Base-by-base conservation (phyloP, 202 grass and related monocot genomes). In the Panicum virgatum region DNA sequence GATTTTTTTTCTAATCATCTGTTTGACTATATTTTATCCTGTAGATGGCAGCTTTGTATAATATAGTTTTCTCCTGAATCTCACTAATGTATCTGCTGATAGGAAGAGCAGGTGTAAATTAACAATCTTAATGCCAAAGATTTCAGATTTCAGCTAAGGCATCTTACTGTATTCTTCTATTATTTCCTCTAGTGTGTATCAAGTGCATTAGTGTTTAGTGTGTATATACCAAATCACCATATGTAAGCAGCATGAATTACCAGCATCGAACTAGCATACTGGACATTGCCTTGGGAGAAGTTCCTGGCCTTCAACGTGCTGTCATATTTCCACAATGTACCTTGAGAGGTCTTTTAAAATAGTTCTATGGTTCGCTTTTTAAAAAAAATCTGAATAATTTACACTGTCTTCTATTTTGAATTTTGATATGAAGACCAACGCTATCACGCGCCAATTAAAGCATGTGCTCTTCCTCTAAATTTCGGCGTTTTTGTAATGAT, bases 91-190 rank as follows among this genome's bases (percentile, higher is more conserved):
- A 82, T 86, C 90, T 89, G 87, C 90, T 80, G 75, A 83, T 87
- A 83, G 73, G 83, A 81, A 43, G 54, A 88, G 78, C 87, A 90
- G 90, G 81, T 95, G 90, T 95, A 95, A 82, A 92, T 92, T 95
- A 90, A 88, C 79, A 80, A 82, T 90, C 73, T 84, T 86, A 88
- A 86, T 92, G 83, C 59, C 78, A 88, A 85, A 92, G 56, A 77
- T 84, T 72, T 75, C 74, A 80, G 77, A 77, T 84, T 72, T 75
- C 74, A 80, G 77, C 73, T 78, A 78, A 57, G 47, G 73, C 81
- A 50, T n/a, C 70, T 53, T 42, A 73, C 34, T 64, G 62, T 85
- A 68, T 42, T 76, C 43, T 32, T 76, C 69, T 72, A n/a, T 70
- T 65, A 32, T 73, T 78, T 82, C 6, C 29, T 59, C 26, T 16